Base-by-base conservation (phyloP, 306 rosid genomes). In the Clitoria ternatea region DNA sequence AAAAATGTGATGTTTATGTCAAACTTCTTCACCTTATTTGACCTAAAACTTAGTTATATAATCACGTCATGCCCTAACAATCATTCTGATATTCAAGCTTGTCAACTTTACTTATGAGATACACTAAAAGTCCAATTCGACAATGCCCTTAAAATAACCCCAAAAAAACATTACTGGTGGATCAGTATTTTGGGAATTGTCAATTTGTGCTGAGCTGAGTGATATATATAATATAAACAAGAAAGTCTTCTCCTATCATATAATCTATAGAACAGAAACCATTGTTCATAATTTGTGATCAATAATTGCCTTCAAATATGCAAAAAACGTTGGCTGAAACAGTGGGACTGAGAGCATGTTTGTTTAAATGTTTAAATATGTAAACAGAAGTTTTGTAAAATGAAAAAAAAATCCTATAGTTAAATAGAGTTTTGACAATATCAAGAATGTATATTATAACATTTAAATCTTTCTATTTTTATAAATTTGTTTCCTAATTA, bases 231-330 rank as follows among this genome's bases (percentile, higher is more conserved):
- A 47, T 50, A 5, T 14, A 75, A 65, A 69, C 39, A 63, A n/a
- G 14, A 78, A 79, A 69, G 67, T 26, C 80, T 67, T 82, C 63
- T 61, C 68, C 57, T 44, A 63, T 67, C 57, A 18, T 36, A 35
- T 44, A 76, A 73, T 66, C 61, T 62, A 69, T 69, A 78, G 77
- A 74, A 23, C 29, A 67, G 70, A 68, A 66, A 64, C 57, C 66
- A 69, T 67, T 70, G 77, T 32, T 53, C 47, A 67, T 50, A 77
- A 74, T 78, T 76, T 68, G 82, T 67, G 73, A 44, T 67, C 85
- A 77, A 85, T 79, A 69, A 76, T 76, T 61, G 61, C 24, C 49
- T 61, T 52, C 62, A 77, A 77, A 65, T 2, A 57, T 78, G 53
- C 55, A 48, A 29, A 56, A 2, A 50, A 59, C 63, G 59, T 22